These are phyloP conservation scores for Suillus cothurnatus DNA, from an alignment of 768 basidiomycete species.

Conservation along the genomic window DNA sequence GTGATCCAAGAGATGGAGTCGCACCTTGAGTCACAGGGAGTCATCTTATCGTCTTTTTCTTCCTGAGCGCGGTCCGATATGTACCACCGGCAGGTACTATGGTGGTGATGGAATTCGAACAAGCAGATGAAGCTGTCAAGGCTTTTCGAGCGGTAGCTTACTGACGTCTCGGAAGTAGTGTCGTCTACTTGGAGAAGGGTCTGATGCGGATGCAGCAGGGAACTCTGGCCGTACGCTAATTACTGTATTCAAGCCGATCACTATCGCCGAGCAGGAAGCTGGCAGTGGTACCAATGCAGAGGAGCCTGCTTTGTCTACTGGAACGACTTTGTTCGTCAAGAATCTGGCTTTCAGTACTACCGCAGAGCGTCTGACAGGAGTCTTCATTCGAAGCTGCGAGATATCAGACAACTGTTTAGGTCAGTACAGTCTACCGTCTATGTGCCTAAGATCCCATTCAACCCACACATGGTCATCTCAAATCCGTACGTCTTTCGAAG, in stretches of 20 bases:
- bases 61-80: conserved; percentile 63
- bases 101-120: conserved; percentile 86
- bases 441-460: conserved; percentile 10
- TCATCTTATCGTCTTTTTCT: conserved; percentile 62
- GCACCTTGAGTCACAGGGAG: conserved; percentile 80
- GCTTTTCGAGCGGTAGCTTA: conserved; percentile 88
- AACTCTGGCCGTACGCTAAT: conserved; percentile 22
- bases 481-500: conserved; percentile 91
- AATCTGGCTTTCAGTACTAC: conserved; percentile 93
- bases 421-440: conserved; percentile 39
- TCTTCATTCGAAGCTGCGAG: conserved; percentile 94
- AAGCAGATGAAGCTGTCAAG: conserved; percentile 65
- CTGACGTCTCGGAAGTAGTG: conserved; percentile 82
- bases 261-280: conserved; percentile 46
- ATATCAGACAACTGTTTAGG: conserved; percentile 88
- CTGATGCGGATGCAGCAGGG: conserved; percentile 46
- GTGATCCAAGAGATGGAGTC: conserved; percentile 93
- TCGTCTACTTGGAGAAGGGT: conserved; percentile 93
- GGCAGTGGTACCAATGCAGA: conserved; percentile 38
- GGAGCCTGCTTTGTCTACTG: conserved; percentile 53
- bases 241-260: conserved; percentile 35
- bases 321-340: conserved; percentile 91
- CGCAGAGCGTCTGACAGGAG: conserved; percentile 63
- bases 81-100: conserved; percentile 93
- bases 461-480: conserved; percentile 75